Evolutionary conservation across 176 grass and related monocot species (phyloP).

Genomic region (Carex parvula): DNA sequence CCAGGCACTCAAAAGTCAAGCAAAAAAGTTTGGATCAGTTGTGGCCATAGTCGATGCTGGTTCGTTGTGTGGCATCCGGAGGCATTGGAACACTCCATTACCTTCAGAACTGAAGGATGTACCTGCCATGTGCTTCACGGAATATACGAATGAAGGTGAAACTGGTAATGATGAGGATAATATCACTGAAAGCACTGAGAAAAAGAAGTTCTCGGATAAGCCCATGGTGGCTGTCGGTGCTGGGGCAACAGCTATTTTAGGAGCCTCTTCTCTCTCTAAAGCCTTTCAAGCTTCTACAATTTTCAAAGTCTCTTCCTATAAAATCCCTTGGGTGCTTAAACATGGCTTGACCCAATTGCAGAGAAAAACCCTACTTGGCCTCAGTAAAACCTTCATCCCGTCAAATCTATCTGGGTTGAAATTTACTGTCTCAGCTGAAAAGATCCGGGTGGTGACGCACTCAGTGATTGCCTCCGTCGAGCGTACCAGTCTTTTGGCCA

Average conservation of each 20-base stretch:
- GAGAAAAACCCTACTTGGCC: conserved; percentile 46
- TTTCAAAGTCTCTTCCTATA: conserved; percentile 65
- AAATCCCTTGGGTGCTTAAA: conserved; percentile 58
- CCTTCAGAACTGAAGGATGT: conserved; percentile 53
- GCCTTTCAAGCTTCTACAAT: conserved; percentile 61
- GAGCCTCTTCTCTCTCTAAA: conserved; percentile 76
- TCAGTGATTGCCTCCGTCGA: conserved; percentile 61
- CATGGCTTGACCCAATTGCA: conserved; percentile 56
- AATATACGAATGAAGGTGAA: conserved; percentile 38
- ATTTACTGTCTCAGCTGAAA: conserved; percentile 63
- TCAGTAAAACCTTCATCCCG: conserved; percentile 41
- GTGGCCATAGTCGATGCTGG: conserved; percentile 73
- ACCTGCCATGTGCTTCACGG: conserved; percentile 43
- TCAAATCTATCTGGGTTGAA: conserved; percentile 52
- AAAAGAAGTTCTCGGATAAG: conserved; percentile 57
- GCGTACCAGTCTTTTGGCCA: conserved; percentile 70
- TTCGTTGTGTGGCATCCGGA: conserved; percentile 74
- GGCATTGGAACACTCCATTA: conserved; percentile 62
- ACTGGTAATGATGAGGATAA: conserved; percentile 28
- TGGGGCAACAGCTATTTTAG: conserved; percentile 74
- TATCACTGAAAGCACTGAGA: conserved; percentile 33
- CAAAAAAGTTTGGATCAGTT: conserved; percentile 61
- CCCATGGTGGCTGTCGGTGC: conserved; percentile 76
- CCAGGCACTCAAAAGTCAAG: conserved; percentile 65
- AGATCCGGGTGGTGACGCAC: conserved; percentile 69